These are phyloP conservation scores for Syncephalis fuscata DNA, from an alignment of 371 early-diverging fungal species.

Conservation along the genomic window DNA sequence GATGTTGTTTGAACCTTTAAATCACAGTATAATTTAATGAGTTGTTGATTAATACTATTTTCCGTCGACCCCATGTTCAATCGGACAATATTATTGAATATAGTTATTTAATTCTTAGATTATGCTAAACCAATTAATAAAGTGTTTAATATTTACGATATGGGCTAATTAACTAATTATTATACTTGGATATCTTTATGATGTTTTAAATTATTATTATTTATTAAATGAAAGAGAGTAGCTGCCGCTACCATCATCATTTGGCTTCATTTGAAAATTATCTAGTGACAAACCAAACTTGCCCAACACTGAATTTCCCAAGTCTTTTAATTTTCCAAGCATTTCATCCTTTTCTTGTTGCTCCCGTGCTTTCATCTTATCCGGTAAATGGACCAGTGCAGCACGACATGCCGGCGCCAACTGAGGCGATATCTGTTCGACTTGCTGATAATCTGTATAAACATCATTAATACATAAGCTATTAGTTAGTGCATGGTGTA, in stretches of 20 bases:
- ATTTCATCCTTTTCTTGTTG: slow-evolving; percentile 60
- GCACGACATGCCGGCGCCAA: slow-evolving; percentile 16
- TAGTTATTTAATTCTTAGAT: too few species aligned
- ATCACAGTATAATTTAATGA: too few species aligned
- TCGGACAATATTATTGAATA: too few species aligned
- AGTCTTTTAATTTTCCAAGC: slow-evolving; percentile 55
- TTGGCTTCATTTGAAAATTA: slow-evolving; percentile 49
- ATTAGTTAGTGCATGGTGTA: too few species aligned
- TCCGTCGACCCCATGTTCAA: too few species aligned
- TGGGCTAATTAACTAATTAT: too few species aligned
- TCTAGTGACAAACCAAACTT: slow-evolving; percentile 57
- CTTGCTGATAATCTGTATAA: not conserved
- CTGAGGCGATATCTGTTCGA: not conserved
- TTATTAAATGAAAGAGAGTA: slow-evolving; percentile 5
- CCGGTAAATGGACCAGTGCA: slow-evolving; percentile 21
- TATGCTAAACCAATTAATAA: too few species aligned
- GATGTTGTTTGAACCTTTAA: slow-evolving; percentile 49
- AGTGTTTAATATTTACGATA: too few species aligned
- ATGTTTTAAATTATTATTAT: too few species aligned
- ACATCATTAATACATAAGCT: too few species aligned
- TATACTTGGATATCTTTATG: too few species aligned
- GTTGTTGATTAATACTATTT: too few species aligned
- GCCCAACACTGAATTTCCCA: slow-evolving; percentile 54
- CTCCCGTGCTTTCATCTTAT: slow-evolving; percentile 19
- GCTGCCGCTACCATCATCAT: slow-evolving; percentile 28